phyloP scores from a whole-genome alignment of 163 green algal species.

The Scenedesmus sp. region DNA sequence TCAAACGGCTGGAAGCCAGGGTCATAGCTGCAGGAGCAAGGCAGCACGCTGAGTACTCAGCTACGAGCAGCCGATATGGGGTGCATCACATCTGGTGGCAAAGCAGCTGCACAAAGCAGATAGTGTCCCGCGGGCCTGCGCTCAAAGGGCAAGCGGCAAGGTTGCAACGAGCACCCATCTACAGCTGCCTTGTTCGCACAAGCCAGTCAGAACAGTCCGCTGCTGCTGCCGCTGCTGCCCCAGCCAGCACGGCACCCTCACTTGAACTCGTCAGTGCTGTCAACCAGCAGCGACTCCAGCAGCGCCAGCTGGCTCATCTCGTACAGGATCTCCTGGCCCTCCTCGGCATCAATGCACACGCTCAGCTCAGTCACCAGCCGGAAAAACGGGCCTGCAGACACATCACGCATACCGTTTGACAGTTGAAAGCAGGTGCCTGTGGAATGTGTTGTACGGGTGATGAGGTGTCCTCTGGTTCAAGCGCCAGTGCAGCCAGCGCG shows the following conservation, averaged over 20 bases:
- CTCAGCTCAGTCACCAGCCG: slow-evolving; percentile 37
- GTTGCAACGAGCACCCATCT: too few relatives aligned
- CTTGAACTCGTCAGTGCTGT: slow-evolving; percentile 46
- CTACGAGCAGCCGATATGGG: too few relatives aligned
- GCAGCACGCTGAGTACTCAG: background rate
- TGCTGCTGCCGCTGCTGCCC: background rate
- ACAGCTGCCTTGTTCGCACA: too few relatives aligned
- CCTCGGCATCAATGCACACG: slow-evolving; percentile 48
- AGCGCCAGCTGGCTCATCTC: slow-evolving; percentile 35
- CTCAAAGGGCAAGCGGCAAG: too few relatives aligned
- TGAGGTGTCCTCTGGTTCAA: too few relatives aligned
- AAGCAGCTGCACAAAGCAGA: background rate
- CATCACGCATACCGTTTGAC: background rate
- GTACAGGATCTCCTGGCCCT: slow-evolving; percentile 37
- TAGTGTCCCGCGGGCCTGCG: too few relatives aligned
- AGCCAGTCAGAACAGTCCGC: background rate
- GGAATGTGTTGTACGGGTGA: background rate
- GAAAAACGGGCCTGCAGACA: background rate
- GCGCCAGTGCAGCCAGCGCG: too few relatives aligned
- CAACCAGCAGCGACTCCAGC: slow-evolving; percentile 42
- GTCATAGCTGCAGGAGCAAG: slow-evolving; percentile 6
- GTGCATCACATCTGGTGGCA: too few relatives aligned
- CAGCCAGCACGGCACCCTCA: background rate
- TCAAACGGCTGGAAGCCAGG: slow-evolving; percentile 36
- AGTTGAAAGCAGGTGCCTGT: too few relatives aligned